phyloP scores from a whole-genome alignment of 169 alveolate species.

The Neospora caninum region DNA sequence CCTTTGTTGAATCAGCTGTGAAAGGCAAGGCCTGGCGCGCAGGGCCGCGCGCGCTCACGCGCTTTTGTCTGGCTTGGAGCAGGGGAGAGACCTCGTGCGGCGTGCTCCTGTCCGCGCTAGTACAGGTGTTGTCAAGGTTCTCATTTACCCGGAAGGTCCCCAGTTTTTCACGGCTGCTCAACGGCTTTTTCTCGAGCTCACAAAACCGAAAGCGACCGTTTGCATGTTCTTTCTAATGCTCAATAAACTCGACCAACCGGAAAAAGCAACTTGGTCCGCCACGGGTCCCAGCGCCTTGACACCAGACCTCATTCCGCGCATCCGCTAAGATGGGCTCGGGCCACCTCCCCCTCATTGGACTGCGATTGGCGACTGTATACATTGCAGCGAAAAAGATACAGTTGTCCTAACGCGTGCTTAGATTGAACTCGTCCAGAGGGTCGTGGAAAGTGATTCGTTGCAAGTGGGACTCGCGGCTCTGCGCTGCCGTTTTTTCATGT shows the following conservation, averaged over 20 bases:
- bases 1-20: neutral
- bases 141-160: too few species aligned
- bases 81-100: neutral
- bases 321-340: neutral
- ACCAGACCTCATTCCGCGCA: neutral
- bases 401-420: too few species aligned
- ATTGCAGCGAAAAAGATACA: too few species aligned
- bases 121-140: too few species aligned
- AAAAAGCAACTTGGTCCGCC: neutral
- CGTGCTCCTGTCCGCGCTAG: neutral
- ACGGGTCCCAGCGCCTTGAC: neutral
- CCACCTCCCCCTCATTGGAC: neutral
- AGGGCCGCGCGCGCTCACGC: neutral
- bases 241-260: neutral
- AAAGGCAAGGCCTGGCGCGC: neutral
- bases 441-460: too few species aligned
- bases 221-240: too few species aligned
- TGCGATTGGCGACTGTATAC: neutral
- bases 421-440: neutral
- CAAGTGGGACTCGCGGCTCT: neutral
- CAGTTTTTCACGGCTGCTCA: too few species aligned
- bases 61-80: neutral
- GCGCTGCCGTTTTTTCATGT: neutral
- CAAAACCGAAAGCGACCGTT: too few species aligned
- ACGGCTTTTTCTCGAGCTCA: too few species aligned